Evolutionary conservation across 2,329 filamentous ascomycete species (phyloP).

Genomic region (Tolypocladium tropicale): DNA sequence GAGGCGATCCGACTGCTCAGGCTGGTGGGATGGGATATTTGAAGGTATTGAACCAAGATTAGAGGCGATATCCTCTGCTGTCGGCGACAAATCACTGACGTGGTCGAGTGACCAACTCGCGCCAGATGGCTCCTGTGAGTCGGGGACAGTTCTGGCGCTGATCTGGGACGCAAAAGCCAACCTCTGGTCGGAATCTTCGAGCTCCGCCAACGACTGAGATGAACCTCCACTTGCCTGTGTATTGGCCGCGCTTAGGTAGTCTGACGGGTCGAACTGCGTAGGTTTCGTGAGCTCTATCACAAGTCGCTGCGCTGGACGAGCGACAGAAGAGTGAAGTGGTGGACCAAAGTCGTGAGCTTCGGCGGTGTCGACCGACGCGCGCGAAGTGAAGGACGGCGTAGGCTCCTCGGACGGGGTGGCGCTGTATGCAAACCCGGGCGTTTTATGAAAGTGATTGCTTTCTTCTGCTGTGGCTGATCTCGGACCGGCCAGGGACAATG

Average conservation of each 20-base stretch:
- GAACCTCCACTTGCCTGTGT: slow-evolving; percentile 17
- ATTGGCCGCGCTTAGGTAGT: slow-evolving; percentile 22
- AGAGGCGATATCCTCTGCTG: background rate
- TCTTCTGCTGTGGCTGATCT: slow-evolving; percentile 6
- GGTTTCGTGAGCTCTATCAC: slow-evolving; percentile 20
- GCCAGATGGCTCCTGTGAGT: slow-evolving; percentile 30
- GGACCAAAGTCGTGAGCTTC: slow-evolving; percentile 8
- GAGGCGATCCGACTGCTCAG: slow-evolving; percentile 2
- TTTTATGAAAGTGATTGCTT: slow-evolving; percentile 11
- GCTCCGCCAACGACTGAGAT: slow-evolving; percentile 22
- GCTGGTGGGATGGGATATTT: slow-evolving; percentile 15
- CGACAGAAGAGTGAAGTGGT: slow-evolving; percentile 3
- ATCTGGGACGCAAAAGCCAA: slow-evolving; percentile 17
- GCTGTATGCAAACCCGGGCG: slow-evolving; percentile 9
- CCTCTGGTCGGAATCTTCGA: slow-evolving; percentile 23
- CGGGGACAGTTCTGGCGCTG: slow-evolving; percentile 29
- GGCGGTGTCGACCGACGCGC: slow-evolving; percentile 12
- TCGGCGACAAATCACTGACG: background rate
- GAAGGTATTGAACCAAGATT: background rate
- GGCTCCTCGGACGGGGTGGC: slow-evolving; percentile 18
- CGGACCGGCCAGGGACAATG: background rate
- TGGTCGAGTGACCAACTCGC: slow-evolving; percentile 9
- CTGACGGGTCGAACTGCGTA: slow-evolving; percentile 20
- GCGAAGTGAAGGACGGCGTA: slow-evolving; percentile 17
- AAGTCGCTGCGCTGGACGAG: slow-evolving; percentile 8